These are phyloP conservation scores for Tetrapisispora nanseiensis DNA, from an alignment of 805 yeast genomes.

Conservation along the genomic window DNA sequence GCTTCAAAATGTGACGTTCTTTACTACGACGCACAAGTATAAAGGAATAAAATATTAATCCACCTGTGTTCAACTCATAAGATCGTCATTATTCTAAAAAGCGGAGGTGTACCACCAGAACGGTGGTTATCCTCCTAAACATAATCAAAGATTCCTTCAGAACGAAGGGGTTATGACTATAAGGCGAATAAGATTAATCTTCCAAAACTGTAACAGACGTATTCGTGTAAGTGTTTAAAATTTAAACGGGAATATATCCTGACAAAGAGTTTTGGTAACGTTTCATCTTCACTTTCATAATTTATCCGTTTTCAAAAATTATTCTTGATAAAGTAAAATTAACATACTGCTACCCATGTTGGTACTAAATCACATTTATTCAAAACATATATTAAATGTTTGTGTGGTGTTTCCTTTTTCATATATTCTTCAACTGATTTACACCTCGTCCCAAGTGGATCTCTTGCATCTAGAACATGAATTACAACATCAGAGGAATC, in stretches of 20 bases:
- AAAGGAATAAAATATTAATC: not conserved
- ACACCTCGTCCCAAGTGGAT: conserved; percentile 94
- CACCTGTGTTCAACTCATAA: conserved; percentile 71
- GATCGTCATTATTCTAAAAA: conserved; percentile 36
- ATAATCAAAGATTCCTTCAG: conserved; percentile 24
- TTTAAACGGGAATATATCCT: conserved; percentile 43
- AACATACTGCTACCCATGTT: conserved; percentile 98
- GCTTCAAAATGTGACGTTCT: conserved; percentile 60
- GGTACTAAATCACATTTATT: conserved; percentile 98
- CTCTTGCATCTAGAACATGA: conserved; percentile 95
- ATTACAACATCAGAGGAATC: conserved; percentile 96
- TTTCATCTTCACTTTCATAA: too few relatives aligned
- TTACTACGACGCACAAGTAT: conserved; percentile 64
- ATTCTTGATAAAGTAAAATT: conserved; percentile 8
- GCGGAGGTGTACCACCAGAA: conserved; percentile 35
- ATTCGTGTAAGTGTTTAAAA: conserved; percentile 33
- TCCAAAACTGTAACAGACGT: conserved; percentile 98
- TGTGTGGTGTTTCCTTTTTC: conserved; percentile 89
- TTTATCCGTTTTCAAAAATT: not conserved
- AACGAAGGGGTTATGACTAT: conserved; percentile 30
- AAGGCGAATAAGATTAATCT: conserved; percentile 57
- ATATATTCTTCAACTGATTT: conserved; percentile 86
- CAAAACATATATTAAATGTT: conserved; percentile 86
- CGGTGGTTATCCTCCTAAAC: conserved; percentile 34
- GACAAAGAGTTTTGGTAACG: conserved; percentile 77